Evolutionary conservation across 2,329 filamentous ascomycete genomes (phyloP).

Genomic region (Sclerotiophoma versabilis): DNA sequence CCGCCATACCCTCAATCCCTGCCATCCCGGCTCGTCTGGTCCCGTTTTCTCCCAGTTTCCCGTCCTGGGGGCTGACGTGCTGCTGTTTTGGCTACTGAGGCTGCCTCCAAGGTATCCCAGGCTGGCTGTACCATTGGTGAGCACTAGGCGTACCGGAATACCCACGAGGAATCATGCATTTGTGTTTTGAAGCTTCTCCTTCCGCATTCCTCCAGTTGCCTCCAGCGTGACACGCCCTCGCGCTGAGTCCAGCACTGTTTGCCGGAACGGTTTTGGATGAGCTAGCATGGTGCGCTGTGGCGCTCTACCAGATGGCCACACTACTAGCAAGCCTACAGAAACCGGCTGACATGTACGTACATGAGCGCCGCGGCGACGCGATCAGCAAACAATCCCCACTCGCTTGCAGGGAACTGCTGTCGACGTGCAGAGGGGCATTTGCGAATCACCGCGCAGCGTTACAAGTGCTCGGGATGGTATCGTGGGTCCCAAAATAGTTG

Average conservation of each 20-base stretch:
- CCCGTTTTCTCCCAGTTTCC: constrained; percentile 13
- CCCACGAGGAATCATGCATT: constrained; percentile 22
- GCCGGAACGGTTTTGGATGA: constrained; percentile 15
- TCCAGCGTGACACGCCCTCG: constrained; percentile 11
- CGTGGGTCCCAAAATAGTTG: constrained; percentile 45
- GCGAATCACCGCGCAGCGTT: constrained; percentile 40
- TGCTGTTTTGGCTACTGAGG: constrained; percentile 37
- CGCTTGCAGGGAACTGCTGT: constrained; percentile 41
- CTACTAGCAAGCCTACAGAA: constrained; percentile 29
- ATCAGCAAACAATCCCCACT: constrained; percentile 50
- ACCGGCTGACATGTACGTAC: constrained; percentile 33
- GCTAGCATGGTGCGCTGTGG: constrained; percentile 27
- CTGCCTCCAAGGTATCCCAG: constrained; percentile 21
- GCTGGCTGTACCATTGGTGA: constrained; percentile 27
- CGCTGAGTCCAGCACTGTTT: constrained; percentile 22
- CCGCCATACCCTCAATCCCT: constrained; percentile 32
- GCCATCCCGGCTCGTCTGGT: constrained; percentile 21
- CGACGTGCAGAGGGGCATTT: constrained; percentile 28
- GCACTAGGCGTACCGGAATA: constrained; percentile 22
- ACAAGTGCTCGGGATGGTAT: constrained; percentile 28
- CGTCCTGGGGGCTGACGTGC: constrained; percentile 39
- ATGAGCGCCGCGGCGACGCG: constrained; percentile 40
- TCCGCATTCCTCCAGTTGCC: constrained; percentile 10
- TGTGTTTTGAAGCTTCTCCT: constrained; percentile 1
- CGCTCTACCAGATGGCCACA: constrained; percentile 23